Base-by-base conservation (phyloP, 805 yeast genomes). In the Ogataea ramenticola region DNA sequence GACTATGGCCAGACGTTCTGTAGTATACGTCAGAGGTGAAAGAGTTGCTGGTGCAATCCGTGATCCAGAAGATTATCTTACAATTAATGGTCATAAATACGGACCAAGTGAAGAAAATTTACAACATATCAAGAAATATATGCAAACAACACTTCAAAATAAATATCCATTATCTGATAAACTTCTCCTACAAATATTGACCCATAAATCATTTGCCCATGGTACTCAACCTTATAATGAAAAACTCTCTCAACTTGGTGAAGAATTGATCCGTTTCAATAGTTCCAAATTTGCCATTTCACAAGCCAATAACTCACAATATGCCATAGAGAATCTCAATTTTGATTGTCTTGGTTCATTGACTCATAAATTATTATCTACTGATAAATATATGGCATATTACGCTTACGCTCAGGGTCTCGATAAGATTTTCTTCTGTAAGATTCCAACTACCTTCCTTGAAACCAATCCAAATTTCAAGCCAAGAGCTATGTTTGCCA, bases 181-280 rank as follows among this genome's bases (percentile, higher is more conserved):
- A 7, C 65, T 83, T 20, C 68, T 88, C 45, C 68, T 88, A 48
- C 98, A 91, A 66, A 80, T 86, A 35, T 68, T 90, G 55, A 90
- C 97, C 6, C 97, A 91, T 67, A 91, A 91, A 67, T 86, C 96
- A 20, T 91, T 89, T 71, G 95, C 95, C 5, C 95, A 87, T 65
- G 97, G 96, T 10, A 70, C 76, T 49, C 79, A 82, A 54, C 96
- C 97, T 8, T 87, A 86, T 66, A 91, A 90, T 66, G 96, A 89
- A 60, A 85, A 83, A 61, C 70, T 91, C 54, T 72, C 87, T 17
- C 74, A 82, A 37, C 67, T 87, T 60, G 97, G 95, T 16, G 58
- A 74, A 32, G 82, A 81, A 56, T 65, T 80, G 53, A 61, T 83
- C 50, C 79, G 78, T 57, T 67, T 72, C 41, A 60, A 56, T 43